Evolutionary conservation across 352 stramenopile species (phyloP).

Genomic region (Globisporangium camurandrum): DNA sequence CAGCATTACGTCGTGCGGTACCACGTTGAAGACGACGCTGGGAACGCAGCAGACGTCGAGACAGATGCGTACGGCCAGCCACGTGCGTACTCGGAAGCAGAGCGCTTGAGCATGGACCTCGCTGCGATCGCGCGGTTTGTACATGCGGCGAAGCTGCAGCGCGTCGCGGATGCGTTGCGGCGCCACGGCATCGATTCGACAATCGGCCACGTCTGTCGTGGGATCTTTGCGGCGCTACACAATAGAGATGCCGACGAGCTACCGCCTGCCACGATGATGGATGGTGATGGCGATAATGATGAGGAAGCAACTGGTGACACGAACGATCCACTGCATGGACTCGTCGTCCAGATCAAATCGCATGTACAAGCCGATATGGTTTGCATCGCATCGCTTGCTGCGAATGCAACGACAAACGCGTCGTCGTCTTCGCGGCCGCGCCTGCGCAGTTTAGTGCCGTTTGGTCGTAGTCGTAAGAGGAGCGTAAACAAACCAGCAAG

Average conservation of each 20-base stretch:
- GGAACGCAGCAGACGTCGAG: constrained; percentile 52
- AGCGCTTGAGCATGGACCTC: constrained; percentile 50
- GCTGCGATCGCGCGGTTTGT: constrained; percentile 38
- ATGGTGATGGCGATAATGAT: constrained; percentile 5
- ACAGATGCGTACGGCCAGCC: constrained; percentile 56
- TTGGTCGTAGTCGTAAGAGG: background rate
- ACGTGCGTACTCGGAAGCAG: constrained; percentile 33
- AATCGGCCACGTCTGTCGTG: constrained; percentile 37
- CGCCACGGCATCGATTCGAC: constrained; percentile 15
- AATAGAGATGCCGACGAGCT: constrained; percentile 42
- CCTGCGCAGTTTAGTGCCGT: constrained; percentile 4
- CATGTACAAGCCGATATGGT: constrained; percentile 25
- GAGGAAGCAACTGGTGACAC: background rate
- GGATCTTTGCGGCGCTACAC: constrained; percentile 54
- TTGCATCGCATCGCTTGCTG: too few species aligned
- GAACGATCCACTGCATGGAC: constrained; percentile 26
- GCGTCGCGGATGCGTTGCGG: constrained; percentile 28
- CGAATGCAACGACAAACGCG: too few species aligned
- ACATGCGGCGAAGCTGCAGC: constrained; percentile 19
- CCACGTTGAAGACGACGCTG: constrained; percentile 48
- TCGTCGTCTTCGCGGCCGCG: constrained; percentile 1
- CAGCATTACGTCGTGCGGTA: constrained; percentile 62
- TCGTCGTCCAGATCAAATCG: constrained; percentile 45
- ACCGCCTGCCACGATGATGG: constrained; percentile 14
- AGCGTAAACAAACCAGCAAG: background rate